These are phyloP conservation scores for Fusarium sp. DNA, from an alignment of 2,329 filamentous ascomycete genomes.

Conservation along the genomic window DNA sequence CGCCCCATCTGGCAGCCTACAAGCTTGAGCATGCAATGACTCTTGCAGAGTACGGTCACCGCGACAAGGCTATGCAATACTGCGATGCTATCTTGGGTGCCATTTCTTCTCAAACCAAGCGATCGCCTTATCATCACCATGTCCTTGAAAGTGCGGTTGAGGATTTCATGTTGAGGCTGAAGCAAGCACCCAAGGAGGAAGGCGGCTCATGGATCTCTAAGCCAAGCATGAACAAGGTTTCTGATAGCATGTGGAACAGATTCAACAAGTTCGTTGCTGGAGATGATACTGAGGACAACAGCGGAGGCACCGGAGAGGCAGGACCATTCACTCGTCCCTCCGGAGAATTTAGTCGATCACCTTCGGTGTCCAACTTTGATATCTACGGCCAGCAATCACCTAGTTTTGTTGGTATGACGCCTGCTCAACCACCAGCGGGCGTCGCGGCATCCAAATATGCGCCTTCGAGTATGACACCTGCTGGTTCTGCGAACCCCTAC, in stretches of 20 bases:
- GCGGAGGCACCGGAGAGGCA: conserved; percentile 71
- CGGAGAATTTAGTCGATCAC: conserved; percentile 78
- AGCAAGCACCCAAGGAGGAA: conserved; percentile 85
- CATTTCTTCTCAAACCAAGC: conserved; percentile 83
- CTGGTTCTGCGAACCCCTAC: conserved; percentile 46
- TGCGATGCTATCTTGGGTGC: conserved; percentile 84
- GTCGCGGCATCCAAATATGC: conserved; percentile 57
- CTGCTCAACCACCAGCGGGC: conserved; percentile 52
- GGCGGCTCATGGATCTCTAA: conserved; percentile 92
- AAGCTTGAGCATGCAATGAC: conserved; percentile 89
- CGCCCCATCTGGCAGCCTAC: conserved; percentile 89
- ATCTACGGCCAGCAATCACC: conserved; percentile 72
- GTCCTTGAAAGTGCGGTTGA: conserved; percentile 81
- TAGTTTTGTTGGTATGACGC: conserved; percentile 48
- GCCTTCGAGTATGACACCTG: conserved; percentile 41
- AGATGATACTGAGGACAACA: conserved; percentile 86
- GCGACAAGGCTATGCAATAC: conserved; percentile 88
- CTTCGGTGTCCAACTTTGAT: conserved; percentile 79
- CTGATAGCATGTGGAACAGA: conserved; percentile 87
- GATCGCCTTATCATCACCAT: conserved; percentile 87
- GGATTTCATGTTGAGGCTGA: conserved; percentile 85
- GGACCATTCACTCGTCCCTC: conserved; percentile 88
- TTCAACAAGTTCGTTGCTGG: conserved; percentile 98
- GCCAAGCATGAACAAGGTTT: conserved; percentile 95
- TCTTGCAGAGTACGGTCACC: conserved; percentile 85